Conservation (phyloP, 2,329 filamentous ascomycete genomes). For the Penicillium sp. region DNA sequence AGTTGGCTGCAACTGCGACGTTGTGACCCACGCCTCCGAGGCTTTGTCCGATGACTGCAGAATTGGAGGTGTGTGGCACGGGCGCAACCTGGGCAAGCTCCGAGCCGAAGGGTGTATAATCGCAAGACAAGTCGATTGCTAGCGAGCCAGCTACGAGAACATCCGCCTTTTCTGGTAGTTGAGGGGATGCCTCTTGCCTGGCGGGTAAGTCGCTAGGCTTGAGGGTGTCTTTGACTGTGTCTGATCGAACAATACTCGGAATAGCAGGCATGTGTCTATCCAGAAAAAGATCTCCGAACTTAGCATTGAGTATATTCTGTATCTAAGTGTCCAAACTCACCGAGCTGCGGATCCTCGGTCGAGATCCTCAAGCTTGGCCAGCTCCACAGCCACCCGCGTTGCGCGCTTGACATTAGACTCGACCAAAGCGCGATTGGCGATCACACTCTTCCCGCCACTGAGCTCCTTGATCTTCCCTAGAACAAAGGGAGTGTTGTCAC, state of each 20-base stretch:
- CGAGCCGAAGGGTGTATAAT: constrained; percentile 64
- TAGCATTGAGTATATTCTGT: constrained; percentile 39
- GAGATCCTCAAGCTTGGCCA: constrained; percentile 60
- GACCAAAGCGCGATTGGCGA: constrained; percentile 74
- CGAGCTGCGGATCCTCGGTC: constrained; percentile 37
- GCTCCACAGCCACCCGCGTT: constrained; percentile 67
- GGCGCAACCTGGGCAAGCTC: constrained; percentile 43
- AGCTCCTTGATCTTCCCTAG: constrained; percentile 79
- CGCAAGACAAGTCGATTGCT: constrained; percentile 85
- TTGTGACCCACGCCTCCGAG: constrained; percentile 93
- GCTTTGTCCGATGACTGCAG: constrained; percentile 77
- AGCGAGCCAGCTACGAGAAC: constrained; percentile 91
- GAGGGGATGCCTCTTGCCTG: constrained; percentile 12
- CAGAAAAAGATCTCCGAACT: constrained; percentile 39
- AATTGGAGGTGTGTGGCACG: constrained; percentile 79
- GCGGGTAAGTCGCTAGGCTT: constrained; percentile 21
- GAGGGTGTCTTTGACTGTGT: constrained; percentile 31
- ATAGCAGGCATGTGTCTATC: constrained; percentile 47
- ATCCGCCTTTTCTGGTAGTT: constrained; percentile 54
- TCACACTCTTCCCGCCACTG: constrained; percentile 72
- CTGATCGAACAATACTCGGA: constrained; percentile 33
- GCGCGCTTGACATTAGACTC: constrained; percentile 70
- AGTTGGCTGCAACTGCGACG: constrained; percentile 81
- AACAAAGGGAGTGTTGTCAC: constrained; percentile 83
- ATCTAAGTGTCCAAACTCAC: constrained; percentile 50